phyloP scores from a whole-genome alignment of 352 stramenopile species.

The Globisporangium viniferum region DNA sequence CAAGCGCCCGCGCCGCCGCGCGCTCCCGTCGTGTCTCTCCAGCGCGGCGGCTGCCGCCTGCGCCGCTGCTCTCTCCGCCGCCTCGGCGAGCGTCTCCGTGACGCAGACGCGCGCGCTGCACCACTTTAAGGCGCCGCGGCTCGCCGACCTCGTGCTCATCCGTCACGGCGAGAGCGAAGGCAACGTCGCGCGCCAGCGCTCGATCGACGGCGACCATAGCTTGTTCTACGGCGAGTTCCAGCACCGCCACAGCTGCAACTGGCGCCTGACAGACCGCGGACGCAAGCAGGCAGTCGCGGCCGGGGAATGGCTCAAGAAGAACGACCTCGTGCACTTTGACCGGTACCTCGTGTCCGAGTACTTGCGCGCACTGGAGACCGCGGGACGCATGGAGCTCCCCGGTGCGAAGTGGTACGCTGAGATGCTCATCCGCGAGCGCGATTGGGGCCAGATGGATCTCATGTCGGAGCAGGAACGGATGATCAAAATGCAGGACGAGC shows the following conservation, averaged over 20 bases:
- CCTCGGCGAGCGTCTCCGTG: not conserved
- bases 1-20: constrained; percentile 9
- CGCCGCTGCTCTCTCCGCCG: not conserved
- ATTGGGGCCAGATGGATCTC: constrained; percentile 89
- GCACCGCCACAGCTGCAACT: constrained; percentile 86
- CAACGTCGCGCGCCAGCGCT: constrained; percentile 82
- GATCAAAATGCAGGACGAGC: constrained; percentile 87
- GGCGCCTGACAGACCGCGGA: constrained; percentile 84
- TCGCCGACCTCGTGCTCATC: constrained; percentile 84
- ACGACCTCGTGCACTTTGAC: constrained; percentile 76
- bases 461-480: constrained; percentile 87
- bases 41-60: not conserved
- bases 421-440: constrained; percentile 86
- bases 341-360: constrained; percentile 88
- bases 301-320: constrained; percentile 79
- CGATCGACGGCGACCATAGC: constrained; percentile 79
- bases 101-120: constrained; percentile 16
- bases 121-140: constrained; percentile 41
- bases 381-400: constrained; percentile 69
- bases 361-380: constrained; percentile 84
- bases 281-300: constrained; percentile 66
- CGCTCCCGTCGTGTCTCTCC: constrained; percentile 10
- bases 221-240: constrained; percentile 87
- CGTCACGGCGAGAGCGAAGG: constrained; percentile 88
- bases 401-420: constrained; percentile 82